These are phyloP conservation scores for Scutellaria galericulata DNA, from an alignment of 257 asterid genomes.

Conservation along the genomic window DNA sequence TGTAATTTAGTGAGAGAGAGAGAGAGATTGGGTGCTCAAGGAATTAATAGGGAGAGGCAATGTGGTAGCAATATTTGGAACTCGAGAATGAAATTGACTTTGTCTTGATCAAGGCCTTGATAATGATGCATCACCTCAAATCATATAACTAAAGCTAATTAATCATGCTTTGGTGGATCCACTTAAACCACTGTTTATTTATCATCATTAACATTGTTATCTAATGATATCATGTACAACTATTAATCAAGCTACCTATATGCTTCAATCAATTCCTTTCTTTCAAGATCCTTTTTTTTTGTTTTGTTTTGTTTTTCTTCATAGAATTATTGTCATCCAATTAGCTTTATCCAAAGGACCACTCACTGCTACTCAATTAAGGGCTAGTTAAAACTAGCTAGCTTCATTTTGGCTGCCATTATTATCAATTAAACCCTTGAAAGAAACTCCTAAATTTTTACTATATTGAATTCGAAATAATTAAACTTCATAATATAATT, in stretches of 20 bases:
- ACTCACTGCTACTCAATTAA: no score
- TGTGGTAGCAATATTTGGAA: slow-evolving; percentile 40
- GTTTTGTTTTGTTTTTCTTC: neutral
- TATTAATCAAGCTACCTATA: slow-evolving; percentile 17
- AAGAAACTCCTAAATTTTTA: no score
- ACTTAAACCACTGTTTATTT: slow-evolving; percentile 2
- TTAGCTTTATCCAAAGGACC: no score
- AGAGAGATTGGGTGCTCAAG: no score
- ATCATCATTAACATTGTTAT: neutral
- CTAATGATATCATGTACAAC: slow-evolving; percentile 24
- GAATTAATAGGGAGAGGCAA: no score
- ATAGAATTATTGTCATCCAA: no score
- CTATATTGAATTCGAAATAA: no score
- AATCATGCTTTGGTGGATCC: slow-evolving; percentile 46
- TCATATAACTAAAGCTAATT: slow-evolving; percentile 40
- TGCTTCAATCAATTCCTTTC: slow-evolving; percentile 3
- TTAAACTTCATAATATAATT: no score
- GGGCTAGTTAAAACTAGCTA: no score
- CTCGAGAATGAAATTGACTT: slow-evolving; percentile 53
- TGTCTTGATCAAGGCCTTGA: slow-evolving; percentile 40
- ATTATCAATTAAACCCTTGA: no score
- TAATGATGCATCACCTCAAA: slow-evolving; percentile 53
- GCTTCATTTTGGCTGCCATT: no score
- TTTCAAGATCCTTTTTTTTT: neutral
- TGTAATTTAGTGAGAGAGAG: neutral